phyloP scores from a whole-genome alignment of 305 asterid species.

The Striga hermonthica region DNA sequence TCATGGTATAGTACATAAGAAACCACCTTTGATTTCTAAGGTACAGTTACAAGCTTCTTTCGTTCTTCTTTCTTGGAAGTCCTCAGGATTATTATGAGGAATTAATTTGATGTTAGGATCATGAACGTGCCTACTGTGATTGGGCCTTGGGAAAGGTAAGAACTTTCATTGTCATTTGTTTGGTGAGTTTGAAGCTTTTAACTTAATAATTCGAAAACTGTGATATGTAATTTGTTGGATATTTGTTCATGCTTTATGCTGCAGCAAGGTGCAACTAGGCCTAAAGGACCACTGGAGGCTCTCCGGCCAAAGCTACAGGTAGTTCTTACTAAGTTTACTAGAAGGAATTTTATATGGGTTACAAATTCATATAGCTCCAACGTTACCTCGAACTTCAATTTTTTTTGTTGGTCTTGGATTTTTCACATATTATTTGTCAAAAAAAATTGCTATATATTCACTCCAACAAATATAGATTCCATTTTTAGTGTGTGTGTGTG shows the following conservation, averaged over 20 bases:
- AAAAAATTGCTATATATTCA: no score
- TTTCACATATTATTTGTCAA: no score
- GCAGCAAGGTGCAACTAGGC: conserved; percentile 95
- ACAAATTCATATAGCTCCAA: not conserved
- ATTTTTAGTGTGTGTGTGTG: no score
- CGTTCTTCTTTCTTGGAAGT: not conserved
- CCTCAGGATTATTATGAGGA: not conserved
- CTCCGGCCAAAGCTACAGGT: conserved; percentile 99
- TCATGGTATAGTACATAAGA: conserved; percentile 79
- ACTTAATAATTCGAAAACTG: not conserved
- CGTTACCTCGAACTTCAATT: not conserved
- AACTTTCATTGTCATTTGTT: no score
- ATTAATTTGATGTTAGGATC: conserved; percentile 61
- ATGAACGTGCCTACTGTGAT: conserved; percentile 94
- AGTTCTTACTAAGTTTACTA: conserved; percentile 16
- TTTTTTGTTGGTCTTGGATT: not conserved
- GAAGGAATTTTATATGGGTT: conserved; percentile 10
- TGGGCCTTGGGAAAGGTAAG: conserved; percentile 99
- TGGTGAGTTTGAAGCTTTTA: conserved; percentile 24
- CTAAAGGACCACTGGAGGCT: conserved; percentile 96
- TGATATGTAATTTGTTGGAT: not conserved
- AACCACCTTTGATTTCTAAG: conserved; percentile 90
- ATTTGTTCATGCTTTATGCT: conserved; percentile 29
- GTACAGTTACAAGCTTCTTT: conserved; percentile 33
- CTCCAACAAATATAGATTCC: no score